Evolutionary conservation across 345 rosid genomes (phyloP), one percentile per base, ranked within the genome.

Genomic region (Euphorbia lathyris): DNA sequence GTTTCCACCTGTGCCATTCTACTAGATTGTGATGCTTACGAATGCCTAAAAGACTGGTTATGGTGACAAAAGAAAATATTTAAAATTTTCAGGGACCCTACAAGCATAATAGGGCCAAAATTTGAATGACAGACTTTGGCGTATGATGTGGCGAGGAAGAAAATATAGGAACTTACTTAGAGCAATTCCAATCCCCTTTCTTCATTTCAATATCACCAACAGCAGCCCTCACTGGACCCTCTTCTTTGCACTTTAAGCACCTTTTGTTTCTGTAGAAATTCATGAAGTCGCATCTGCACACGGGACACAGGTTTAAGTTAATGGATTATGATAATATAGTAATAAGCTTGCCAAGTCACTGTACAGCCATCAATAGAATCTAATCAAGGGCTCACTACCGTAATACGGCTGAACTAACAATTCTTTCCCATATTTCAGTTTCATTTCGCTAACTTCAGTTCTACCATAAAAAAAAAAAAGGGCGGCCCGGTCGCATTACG

Each of bases 111-210:
- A n/a, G n/a, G n/a, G n/a, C n/a, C n/a, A n/a, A n/a, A n/a, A n/a
- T n/a, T n/a, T n/a, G n/a, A n/a, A n/a, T n/a, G n/a, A n/a, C n/a
- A n/a, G n/a, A n/a, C n/a, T n/a, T n/a, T 40, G 12, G 32, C 47
- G 5, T 26, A 2, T 4, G 19, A 66, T 34, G 13, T 27, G 1
- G 9, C 25, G 50, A 16, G 32, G 19, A 10, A 60, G 32, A 65
- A 52, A 51, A 1, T 2, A 32, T 9, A n/a, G 34, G 22, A 68
- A 64, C 91, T 73, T 74, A 92, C 96, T 82, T 76, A 16, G 82
- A 38, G 78, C 96, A 91, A 70, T 78, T 81, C 97, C 97, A 91
- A 82, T 91, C 97, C 69, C 92, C 95, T 68, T 80, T 82, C 86
- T 87, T 91, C 95, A 82, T 89, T 79, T 83, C 84, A 10, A 76